Percentiles rank a stretch among this genome's conserved stretches.
These are phyloP conservation scores for Pseudomicrostroma phylloplanum DNA, from an alignment of 1,284 basidiomycete species.

Conservation along the genomic window DNA sequence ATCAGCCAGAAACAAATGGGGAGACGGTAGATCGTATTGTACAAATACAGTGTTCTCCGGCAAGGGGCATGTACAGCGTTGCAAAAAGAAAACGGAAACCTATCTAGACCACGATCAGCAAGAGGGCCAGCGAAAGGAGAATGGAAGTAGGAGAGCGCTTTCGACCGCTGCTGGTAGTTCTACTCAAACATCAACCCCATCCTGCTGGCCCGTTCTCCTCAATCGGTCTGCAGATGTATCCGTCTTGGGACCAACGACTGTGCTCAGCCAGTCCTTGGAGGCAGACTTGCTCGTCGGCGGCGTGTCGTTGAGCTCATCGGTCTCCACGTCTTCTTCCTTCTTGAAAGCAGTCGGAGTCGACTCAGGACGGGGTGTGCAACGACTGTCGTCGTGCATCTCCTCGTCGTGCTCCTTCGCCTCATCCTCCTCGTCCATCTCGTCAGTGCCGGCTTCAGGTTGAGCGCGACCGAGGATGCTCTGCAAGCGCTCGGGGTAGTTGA, in stretches of 20 bases:
- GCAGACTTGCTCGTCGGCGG: neutral
- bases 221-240: too few relatives aligned
- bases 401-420: slow-evolving; percentile 1
- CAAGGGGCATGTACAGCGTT: too few relatives aligned
- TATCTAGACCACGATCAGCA: too few relatives aligned
- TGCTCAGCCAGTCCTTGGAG: neutral
- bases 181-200: too few relatives aligned
- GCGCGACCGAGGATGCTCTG: slow-evolving; percentile 13
- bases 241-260: neutral
- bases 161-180: too few relatives aligned
- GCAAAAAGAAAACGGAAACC: too few relatives aligned
- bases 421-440: neutral
- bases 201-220: too few relatives aligned
- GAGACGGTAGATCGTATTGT: too few relatives aligned
- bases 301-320: neutral
- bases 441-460: neutral
- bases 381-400: neutral
- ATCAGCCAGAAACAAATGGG: too few relatives aligned
- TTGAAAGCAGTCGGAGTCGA: neutral
- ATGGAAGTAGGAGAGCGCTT: too few relatives aligned
- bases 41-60: too few relatives aligned
- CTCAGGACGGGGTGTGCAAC: neutral
- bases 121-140: too few relatives aligned
- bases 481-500: slow-evolving; percentile 29
- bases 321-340: neutral